Evolutionary conservation across 2,329 filamentous ascomycete species (phyloP), one percentile per base, ranked within the genome.

Genomic region (Karstenula rhodostoma): DNA sequence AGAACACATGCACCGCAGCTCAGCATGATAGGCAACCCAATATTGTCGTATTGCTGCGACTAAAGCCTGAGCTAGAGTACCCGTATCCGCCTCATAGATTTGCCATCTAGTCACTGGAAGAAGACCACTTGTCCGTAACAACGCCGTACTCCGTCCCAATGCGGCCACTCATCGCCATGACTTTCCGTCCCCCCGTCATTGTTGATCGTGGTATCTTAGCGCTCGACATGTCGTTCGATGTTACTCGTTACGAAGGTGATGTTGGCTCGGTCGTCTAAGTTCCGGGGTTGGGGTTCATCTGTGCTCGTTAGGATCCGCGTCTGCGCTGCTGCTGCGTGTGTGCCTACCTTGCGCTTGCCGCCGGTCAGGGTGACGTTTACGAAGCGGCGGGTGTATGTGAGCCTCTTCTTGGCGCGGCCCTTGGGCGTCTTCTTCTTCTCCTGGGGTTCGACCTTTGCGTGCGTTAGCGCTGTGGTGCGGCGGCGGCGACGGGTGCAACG

Each of bases 391-490:
- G 93, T 97, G 89, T 97, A 97, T 82, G 88, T 89, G 82, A 96
- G 89, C 79, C 94, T 89, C 93, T 98, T 98, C 86, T 95, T 93
- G 75, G 94, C 94, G 80, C 94, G 93, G 80, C 94, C 94, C 90
- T 97, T 97, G 81, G 94, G 93, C 76, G 85, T 87, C 91, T 98
- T 97, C 85, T 91, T 86, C 90, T 97, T 97, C 90, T 97, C 94
- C 84, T 94, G 90, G 62, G 87, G 84, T 84, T 95, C 92, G 83
- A 94, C 91, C 90, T 93, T 77, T 80, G 51, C 52, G 15, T 47
- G 19, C n/a, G 64, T 77, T 64, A 77, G 75, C 64, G 49, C 17
- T 32, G 29, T 5, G 10, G 27, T 27, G 27, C 40, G 27, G 13
- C 27, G 27, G 25, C 27, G 52, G 52, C 3, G 17, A 19, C 13